phyloP scores from a whole-genome alignment of 331 rosid species.

The Phaseolus coccineus region DNA sequence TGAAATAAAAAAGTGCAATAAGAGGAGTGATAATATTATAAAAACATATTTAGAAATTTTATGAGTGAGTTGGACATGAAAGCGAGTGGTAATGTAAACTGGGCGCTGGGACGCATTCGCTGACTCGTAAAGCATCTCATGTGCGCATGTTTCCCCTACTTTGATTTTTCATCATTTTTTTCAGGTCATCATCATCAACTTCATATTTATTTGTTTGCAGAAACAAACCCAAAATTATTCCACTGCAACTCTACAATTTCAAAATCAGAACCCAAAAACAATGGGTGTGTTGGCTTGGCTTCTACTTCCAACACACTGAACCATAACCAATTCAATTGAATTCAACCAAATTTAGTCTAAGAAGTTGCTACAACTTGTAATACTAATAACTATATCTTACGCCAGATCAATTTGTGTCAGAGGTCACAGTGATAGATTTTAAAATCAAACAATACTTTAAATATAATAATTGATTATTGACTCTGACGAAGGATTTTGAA shows the following conservation, averaged over 20 bases:
- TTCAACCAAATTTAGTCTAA: not conserved
- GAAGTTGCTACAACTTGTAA: not conserved
- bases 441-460: too few species aligned
- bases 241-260: not conserved
- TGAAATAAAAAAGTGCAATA: not conserved
- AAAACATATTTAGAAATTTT: not conserved
- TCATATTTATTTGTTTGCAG: not conserved
- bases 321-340: not conserved
- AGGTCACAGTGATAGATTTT: not conserved
- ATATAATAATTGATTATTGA: too few species aligned
- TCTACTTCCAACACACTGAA: not conserved
- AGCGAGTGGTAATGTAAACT: not conserved
- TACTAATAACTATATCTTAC: not conserved
- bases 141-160: conserved; percentile 15
- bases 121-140: conserved; percentile 38
- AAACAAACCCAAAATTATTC: not conserved
- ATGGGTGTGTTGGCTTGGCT: conserved; percentile 3
- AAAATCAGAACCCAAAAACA: conserved; percentile 1
- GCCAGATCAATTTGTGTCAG: conserved; percentile 1
- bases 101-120: not conserved
- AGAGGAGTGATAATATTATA: not conserved
- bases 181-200: not conserved
- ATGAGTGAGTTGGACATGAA: conserved; percentile 16
- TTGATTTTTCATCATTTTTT: not conserved
- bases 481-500: too few species aligned